Evolutionary conservation across 148 eudicot genomes (phyloP).

Genomic region (Dysphania ambrosioides): DNA sequence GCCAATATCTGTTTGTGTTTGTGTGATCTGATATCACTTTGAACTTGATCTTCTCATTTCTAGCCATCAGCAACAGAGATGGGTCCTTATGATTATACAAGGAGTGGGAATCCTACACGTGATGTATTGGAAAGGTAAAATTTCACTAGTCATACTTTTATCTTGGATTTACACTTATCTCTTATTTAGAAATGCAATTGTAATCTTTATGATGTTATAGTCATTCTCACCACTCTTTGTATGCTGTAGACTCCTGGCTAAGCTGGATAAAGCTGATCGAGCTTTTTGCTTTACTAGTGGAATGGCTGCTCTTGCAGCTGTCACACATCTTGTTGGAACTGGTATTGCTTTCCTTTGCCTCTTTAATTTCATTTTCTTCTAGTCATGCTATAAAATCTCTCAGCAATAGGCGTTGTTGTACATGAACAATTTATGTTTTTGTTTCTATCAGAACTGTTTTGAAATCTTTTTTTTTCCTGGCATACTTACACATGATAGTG

Average conservation of each 20-base stretch:
- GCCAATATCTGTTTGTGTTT: neutral
- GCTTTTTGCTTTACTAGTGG: slow-evolving; percentile 99
- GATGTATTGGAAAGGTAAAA: slow-evolving; percentile 73
- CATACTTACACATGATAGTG: neutral
- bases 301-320: slow-evolving; percentile 99
- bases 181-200: neutral
- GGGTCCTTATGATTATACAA: slow-evolving; percentile 91
- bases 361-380: neutral
- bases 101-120: slow-evolving; percentile 98
- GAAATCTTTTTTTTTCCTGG: too few relatives aligned
- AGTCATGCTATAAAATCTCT: neutral
- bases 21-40: neutral
- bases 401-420: neutral
- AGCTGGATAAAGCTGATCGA: slow-evolving; percentile 91
- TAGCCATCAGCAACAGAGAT: slow-evolving; percentile 78
- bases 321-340: slow-evolving; percentile 77
- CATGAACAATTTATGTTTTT: neutral
- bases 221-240: slow-evolving; percentile 6
- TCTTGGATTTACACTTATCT: neutral
- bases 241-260: slow-evolving; percentile 63
- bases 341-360: slow-evolving; percentile 39
- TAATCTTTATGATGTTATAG: neutral
- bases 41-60: slow-evolving; percentile 7
- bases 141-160: neutral
- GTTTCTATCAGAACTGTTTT: neutral